These are phyloP conservation scores for Penicillium turbatum DNA, from an alignment of 495 filamentous ascomycete genomes.

Conservation along the genomic window DNA sequence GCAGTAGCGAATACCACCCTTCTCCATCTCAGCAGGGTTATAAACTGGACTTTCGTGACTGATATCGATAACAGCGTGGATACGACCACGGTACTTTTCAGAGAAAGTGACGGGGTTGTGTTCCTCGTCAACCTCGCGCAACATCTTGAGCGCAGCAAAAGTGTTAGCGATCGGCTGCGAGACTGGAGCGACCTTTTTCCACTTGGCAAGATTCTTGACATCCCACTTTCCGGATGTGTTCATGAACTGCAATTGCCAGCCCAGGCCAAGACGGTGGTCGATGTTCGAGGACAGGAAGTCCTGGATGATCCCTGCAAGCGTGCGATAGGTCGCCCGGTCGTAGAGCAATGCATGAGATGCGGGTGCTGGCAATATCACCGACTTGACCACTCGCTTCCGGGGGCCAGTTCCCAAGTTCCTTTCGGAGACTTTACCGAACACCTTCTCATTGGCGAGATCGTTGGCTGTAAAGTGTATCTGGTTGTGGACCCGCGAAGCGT, in stretches of 20 bases:
- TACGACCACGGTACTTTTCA: conserved; percentile 55
- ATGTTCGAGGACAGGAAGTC: conserved; percentile 72
- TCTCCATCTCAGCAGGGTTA: conserved; percentile 68
- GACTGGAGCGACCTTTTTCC: conserved; percentile 73
- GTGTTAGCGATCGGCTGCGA: conserved; percentile 68
- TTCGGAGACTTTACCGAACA: conserved; percentile 24
- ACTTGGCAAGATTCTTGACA: conserved; percentile 93
- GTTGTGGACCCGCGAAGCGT: conserved; percentile 40
- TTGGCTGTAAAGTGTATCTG: conserved; percentile 13
- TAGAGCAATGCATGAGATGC: conserved; percentile 85
- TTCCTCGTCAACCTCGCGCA: conserved; percentile 77
- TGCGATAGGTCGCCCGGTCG: conserved; percentile 67
- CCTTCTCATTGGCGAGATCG: conserved; percentile 24
- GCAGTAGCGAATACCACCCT: conserved; percentile 70
- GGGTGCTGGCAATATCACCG: conserved; percentile 66
- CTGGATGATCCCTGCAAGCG: conserved; percentile 74
- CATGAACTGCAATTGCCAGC: conserved; percentile 87
- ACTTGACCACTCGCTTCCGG: conserved; percentile 55
- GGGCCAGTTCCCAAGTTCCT: conserved; percentile 16
- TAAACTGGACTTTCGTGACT: conserved; percentile 83
- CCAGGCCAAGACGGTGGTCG: conserved; percentile 70
- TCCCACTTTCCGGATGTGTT: conserved; percentile 93
- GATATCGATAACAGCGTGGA: conserved; percentile 82
- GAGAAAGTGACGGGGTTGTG: conserved; percentile 77
- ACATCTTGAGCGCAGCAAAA: conserved; percentile 84